Evolutionary conservation across 78 protist genomes (phyloP).

Genomic region (Dictyostelium discoideum): DNA sequence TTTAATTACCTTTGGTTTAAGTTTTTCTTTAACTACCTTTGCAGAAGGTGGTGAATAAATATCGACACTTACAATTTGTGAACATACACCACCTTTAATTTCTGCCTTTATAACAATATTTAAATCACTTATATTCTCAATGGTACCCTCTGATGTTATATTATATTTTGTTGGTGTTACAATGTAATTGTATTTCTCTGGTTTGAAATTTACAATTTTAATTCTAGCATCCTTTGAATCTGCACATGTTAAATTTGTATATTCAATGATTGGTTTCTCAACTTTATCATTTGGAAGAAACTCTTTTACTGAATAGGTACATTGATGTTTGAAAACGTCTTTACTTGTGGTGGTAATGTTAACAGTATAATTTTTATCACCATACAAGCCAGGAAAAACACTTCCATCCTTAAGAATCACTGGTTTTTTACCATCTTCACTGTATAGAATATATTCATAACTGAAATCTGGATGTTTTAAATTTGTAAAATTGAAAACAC

Average conservation of each 20-base stretch:
- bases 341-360: conserved; percentile 7
- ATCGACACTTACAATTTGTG: background rate
- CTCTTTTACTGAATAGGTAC: background rate
- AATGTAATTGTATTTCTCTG: conserved; percentile 3
- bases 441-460: background rate
- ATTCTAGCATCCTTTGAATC: conserved; percentile 29
- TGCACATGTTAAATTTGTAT: conserved; percentile 8
- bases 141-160: background rate
- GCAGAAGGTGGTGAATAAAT: conserved; percentile 15
- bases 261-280: background rate
- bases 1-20: background rate
- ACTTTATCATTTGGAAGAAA: background rate
- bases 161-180: conserved; percentile 4
- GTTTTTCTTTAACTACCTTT: background rate
- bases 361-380: background rate
- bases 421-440: background rate
- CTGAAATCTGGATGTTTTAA: conserved; percentile 7
- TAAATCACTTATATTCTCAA: background rate
- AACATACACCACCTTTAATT: background rate
- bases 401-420: background rate
- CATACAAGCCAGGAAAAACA: background rate
- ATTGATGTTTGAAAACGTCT: conserved; percentile 15
- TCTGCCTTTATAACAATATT: background rate
- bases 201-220: conserved; percentile 13
- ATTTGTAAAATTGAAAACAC: conserved; percentile 14